phyloP scores from a whole-genome alignment of 768 basidiomycete genomes.

The Boletus reticuloceps region DNA sequence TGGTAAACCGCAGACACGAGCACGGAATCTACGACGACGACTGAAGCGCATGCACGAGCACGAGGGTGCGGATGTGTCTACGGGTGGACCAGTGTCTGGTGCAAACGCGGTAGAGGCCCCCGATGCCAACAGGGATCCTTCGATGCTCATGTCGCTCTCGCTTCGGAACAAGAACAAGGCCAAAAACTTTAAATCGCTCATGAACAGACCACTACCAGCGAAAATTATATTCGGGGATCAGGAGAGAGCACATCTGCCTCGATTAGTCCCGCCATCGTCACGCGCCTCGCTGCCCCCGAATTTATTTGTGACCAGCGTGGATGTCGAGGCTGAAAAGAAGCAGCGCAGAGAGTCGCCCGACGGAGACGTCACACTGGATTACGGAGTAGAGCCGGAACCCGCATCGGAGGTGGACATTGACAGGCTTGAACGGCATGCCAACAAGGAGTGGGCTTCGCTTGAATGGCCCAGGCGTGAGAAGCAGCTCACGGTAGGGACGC shows the following conservation, averaged over 20 bases:
- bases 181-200: slow-evolving; percentile 58
- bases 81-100: slow-evolving; percentile 34
- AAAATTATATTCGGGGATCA: slow-evolving; percentile 54
- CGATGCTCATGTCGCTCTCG: slow-evolving; percentile 41
- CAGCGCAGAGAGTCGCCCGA: background rate
- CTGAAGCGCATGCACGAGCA: slow-evolving; percentile 40
- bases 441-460: no score
- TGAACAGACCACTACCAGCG: slow-evolving; percentile 39
- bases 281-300: slow-evolving; percentile 55
- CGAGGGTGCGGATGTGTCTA: slow-evolving; percentile 8
- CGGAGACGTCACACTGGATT: slow-evolving; percentile 4
- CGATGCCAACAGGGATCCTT: background rate
- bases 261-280: slow-evolving; percentile 64
- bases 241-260: slow-evolving; percentile 21
- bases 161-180: slow-evolving; percentile 75
- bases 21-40: slow-evolving; percentile 56
- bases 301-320: slow-evolving; percentile 69
- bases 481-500: slow-evolving; percentile 29
- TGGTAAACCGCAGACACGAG: slow-evolving; percentile 56
- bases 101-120: slow-evolving; percentile 36
- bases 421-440: slow-evolving; percentile 2
- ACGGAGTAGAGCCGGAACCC: background rate
- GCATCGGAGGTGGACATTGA: slow-evolving; percentile 1
- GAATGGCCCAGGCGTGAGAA: no score
- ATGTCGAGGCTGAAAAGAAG: slow-evolving; percentile 53